These are phyloP conservation scores for Sclerospora graminicola DNA, from an alignment of 352 stramenopile species.

Conservation along the genomic window DNA sequence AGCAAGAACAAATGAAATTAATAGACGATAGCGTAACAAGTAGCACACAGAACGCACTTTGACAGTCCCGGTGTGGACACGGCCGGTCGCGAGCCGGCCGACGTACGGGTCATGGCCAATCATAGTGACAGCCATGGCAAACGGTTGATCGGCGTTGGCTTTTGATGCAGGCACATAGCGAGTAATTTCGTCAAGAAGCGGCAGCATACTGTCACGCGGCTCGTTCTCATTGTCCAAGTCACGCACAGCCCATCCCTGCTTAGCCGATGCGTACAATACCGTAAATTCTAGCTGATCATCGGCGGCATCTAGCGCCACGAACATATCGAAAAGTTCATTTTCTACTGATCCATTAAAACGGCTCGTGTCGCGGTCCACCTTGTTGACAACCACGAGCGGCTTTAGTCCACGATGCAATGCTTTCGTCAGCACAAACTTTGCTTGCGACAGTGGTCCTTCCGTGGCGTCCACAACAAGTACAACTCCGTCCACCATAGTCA, in stretches of 20 bases:
- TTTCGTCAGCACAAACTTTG: slow-evolving; percentile 98
- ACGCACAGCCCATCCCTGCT: slow-evolving; percentile 92
- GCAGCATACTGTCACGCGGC: slow-evolving; percentile 83
- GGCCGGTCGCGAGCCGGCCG: slow-evolving; percentile 92
- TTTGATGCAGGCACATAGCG: slow-evolving; percentile 87
- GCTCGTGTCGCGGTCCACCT: slow-evolving; percentile 92
- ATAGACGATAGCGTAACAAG: background rate
- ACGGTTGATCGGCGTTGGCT: slow-evolving; percentile 68
- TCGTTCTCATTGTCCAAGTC: slow-evolving; percentile 73
- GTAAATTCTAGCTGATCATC: slow-evolving; percentile 96
- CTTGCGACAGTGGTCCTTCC: slow-evolving; percentile 96
- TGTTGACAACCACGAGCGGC: slow-evolving; percentile 97
- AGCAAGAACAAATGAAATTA: too few relatives aligned
- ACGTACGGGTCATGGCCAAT: slow-evolving; percentile 96
- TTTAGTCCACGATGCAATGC: slow-evolving; percentile 88
- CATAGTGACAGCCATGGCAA: slow-evolving; percentile 96
- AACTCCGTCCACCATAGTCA: slow-evolving; percentile 96
- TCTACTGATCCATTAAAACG: slow-evolving; percentile 91
- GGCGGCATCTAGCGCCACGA: slow-evolving; percentile 88
- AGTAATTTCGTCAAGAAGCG: slow-evolving; percentile 96
- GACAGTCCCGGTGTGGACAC: slow-evolving; percentile 90
- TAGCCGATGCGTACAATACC: slow-evolving; percentile 92
- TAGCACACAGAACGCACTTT: slow-evolving; percentile 19
- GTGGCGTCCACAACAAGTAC: slow-evolving; percentile 95
- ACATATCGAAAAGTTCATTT: slow-evolving; percentile 96